Conservation (phyloP, 2,329 filamentous ascomycete genomes). For the Penicillium digitatum region DNA sequence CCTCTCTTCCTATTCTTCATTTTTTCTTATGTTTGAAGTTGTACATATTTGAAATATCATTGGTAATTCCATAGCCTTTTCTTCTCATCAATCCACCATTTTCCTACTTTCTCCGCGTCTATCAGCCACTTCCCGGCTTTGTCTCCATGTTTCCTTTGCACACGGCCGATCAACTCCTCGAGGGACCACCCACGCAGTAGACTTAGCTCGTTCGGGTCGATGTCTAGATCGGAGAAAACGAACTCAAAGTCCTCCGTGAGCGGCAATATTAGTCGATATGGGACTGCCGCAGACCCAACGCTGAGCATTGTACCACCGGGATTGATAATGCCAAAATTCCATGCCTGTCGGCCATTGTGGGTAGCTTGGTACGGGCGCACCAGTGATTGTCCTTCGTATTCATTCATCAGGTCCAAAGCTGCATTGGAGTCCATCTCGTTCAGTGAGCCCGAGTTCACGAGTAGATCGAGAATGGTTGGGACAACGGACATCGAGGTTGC, state of each 20-base stretch:
- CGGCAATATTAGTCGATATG: slow-evolving; percentile 65
- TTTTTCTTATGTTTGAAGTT: background rate
- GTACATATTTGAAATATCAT: background rate
- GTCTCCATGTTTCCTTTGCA: slow-evolving; percentile 27
- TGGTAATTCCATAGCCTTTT: slow-evolving; percentile 25
- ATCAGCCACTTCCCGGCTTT: slow-evolving; percentile 34
- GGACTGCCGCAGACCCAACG: slow-evolving; percentile 72
- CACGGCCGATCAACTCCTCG: slow-evolving; percentile 22
- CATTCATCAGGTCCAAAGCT: slow-evolving; percentile 39
- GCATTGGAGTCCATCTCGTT: slow-evolving; percentile 29
- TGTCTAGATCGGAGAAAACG: slow-evolving; percentile 32
- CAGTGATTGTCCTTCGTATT: slow-evolving; percentile 47
- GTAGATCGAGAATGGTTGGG: slow-evolving; percentile 46
- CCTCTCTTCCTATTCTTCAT: slow-evolving; percentile 12
- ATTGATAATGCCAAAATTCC: slow-evolving; percentile 34
- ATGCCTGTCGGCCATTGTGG: slow-evolving; percentile 34
- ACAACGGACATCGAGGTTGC: slow-evolving; percentile 44
- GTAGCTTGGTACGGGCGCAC: slow-evolving; percentile 38
- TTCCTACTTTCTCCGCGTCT: slow-evolving; percentile 34
- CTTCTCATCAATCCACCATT: slow-evolving; percentile 39
- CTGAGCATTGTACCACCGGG: slow-evolving; percentile 49
- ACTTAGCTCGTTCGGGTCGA: slow-evolving; percentile 33
- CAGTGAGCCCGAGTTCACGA: slow-evolving; percentile 41
- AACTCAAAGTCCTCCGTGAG: slow-evolving; percentile 65
- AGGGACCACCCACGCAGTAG: slow-evolving; percentile 32